Base-by-base conservation (phyloP, 2,329 filamentous ascomycete species). In the Phyllosticta citriasiana region DNA sequence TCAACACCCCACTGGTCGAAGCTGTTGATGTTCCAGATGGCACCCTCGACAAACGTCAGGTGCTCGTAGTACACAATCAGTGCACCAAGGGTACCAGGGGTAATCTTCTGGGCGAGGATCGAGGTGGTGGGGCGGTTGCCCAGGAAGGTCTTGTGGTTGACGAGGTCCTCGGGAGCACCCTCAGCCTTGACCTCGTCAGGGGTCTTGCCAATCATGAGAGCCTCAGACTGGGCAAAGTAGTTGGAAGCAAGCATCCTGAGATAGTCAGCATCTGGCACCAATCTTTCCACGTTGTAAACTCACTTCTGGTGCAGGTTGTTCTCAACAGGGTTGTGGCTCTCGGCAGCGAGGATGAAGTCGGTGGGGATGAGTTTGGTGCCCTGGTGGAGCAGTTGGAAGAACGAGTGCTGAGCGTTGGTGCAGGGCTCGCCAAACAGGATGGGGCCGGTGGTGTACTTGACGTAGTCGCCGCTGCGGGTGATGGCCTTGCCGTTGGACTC, bases 1-100 rank as follows among this genome's bases (percentile, higher is more conserved):
- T 99, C 94, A 53, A 99, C 94, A 78, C 94, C 94, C 94, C 94
- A 99, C 82, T 99, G 94, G 79, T 99, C 94, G 73, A 97, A 99
- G 72, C 88, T 91, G 85, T 99, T 99, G 82, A 99, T 96, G 80
- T 97, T 96, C 94, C 94, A 99, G 74, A 99, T 82, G 58, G 92
- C 93, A 70, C 94, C 94, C 80, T 99, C 94, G 47, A 90, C 95
- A 77, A 99, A 99, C 61, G 94, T 97, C 64, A 97, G 79, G 79
- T 99, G 94, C 83, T 99, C 94, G 78, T 99, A 99, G 84, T 97
- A 99, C 66, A 91, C 93, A 69, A 99, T 99, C 69, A 99, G 79
- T 3, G 94, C 93, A 72, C 94, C 94, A 55, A 99, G 84, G 70
- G 96, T 91, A 53, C 87, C 90, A 8, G 94, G 94, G 19, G 94